phyloP scores from a whole-genome alignment of 1,284 basidiomycete genomes.

The Leccinum angustisporum region DNA sequence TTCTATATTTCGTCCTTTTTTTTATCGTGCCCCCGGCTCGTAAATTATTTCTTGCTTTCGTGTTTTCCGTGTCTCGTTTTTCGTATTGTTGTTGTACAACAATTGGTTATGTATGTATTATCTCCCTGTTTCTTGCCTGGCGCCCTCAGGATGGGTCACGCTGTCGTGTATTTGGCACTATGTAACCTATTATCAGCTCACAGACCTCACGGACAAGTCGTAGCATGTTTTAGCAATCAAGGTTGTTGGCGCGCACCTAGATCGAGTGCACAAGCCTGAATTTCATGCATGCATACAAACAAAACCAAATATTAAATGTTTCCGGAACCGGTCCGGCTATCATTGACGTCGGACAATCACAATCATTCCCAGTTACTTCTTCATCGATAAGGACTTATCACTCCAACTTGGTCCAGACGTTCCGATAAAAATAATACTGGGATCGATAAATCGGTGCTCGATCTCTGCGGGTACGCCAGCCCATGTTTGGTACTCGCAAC shows the following conservation, averaged over 20 bases:
- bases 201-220: constrained; percentile 10
- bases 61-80: constrained; percentile 24
- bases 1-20: not conserved
- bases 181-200: constrained; percentile 25
- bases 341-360: too few species aligned
- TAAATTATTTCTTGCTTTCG: constrained; percentile 34
- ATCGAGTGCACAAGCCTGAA: not conserved
- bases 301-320: not conserved
- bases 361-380: not conserved
- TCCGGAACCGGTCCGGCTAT: not conserved
- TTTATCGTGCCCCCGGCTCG: constrained; percentile 14
- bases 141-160: constrained; percentile 7
- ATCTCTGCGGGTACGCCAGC: not conserved
- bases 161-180: constrained; percentile 26
- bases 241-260: not conserved
- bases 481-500: not conserved
- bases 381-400: not conserved
- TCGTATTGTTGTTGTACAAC: constrained; percentile 24
- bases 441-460: not conserved
- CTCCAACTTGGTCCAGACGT: not conserved
- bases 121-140: constrained; percentile 25
- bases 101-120: constrained; percentile 24
- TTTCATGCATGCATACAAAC: not conserved
- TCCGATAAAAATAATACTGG: not conserved
- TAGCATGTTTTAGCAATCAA: constrained; percentile 1